Evolutionary conservation across 176 grass and related monocot species (phyloP).

Genomic region (Musa beccarii): DNA sequence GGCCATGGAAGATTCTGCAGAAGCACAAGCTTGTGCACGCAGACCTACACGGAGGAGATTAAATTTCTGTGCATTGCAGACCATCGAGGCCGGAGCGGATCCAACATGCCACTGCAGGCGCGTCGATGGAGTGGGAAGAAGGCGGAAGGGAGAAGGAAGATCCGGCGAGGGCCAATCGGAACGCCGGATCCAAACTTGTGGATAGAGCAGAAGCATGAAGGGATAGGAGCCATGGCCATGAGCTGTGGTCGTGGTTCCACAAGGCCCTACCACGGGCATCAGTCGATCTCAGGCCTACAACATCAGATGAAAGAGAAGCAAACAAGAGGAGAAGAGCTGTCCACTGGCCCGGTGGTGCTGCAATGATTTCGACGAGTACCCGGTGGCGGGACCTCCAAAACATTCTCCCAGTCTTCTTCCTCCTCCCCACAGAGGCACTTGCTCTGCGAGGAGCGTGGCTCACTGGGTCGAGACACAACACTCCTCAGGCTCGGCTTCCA

Average conservation of each 20-base stretch:
- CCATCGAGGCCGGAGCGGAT: too few relatives aligned
- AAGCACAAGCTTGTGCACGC: too few relatives aligned
- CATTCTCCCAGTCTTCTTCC: background rate
- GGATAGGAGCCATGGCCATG: background rate
- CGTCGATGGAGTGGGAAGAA: too few relatives aligned
- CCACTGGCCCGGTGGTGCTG: background rate
- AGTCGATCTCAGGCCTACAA: background rate
- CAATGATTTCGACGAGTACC: background rate
- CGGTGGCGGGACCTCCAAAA: constrained; percentile 1
- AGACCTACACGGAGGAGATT: too few relatives aligned
- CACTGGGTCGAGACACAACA: too few relatives aligned
- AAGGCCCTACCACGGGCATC: background rate
- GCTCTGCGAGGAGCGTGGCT: too few relatives aligned
- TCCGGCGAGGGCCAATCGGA: background rate
- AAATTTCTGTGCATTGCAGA: too few relatives aligned
- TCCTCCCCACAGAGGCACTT: too few relatives aligned
- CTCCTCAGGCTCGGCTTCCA: too few relatives aligned
- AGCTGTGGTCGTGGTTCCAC: background rate
- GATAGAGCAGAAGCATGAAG: background rate
- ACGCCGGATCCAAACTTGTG: background rate
- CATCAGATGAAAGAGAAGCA: background rate
- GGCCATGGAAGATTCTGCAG: too few relatives aligned
- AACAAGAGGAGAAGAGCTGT: constrained; percentile 8
- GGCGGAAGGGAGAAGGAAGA: background rate
- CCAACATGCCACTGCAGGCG: too few relatives aligned